Evolutionary conservation across 106 monocot species (phyloP).

Genomic region (Acorus calamus): DNA sequence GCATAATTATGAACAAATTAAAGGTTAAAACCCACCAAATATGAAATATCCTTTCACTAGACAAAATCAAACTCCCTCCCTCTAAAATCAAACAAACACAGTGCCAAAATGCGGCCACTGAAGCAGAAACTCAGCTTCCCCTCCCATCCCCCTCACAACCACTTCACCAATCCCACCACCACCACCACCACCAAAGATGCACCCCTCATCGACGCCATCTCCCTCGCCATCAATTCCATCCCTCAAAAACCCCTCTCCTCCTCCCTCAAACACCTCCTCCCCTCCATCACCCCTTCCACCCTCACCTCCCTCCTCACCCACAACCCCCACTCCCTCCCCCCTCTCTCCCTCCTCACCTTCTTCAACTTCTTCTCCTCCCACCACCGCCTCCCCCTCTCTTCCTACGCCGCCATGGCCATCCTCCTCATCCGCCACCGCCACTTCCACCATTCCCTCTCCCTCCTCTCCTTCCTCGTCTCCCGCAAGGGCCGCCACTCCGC

Average conservation of each 20-base stretch:
- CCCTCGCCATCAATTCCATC: conserved; percentile 5
- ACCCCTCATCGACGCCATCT: conserved; percentile 21
- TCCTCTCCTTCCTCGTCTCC: conserved; percentile 53
- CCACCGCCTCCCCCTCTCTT: conserved; percentile 18
- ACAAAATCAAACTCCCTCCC: too few species aligned
- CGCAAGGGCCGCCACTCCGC: conserved; percentile 50
- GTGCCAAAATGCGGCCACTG: too few species aligned
- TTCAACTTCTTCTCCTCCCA: conserved; percentile 14
- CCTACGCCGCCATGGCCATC: conserved; percentile 54
- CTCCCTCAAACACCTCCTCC: conserved; percentile 16
- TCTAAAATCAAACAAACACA: too few species aligned
- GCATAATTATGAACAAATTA: too few species aligned
- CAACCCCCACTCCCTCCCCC: conserved; percentile 9
- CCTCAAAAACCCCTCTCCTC: conserved; percentile 15
- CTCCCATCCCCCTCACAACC: conserved; percentile 5
- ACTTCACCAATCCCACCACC: conserved; percentile 14
- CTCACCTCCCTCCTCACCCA: conserved; percentile 16
- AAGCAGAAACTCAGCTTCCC: neutral
- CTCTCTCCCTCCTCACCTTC: conserved; percentile 31
- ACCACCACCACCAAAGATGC: neutral
- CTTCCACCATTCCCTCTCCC: conserved; percentile 23
- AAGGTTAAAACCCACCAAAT: too few species aligned
- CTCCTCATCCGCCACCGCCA: conserved; percentile 43
- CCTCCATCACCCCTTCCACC: conserved; percentile 9
- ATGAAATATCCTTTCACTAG: too few species aligned